Base-by-base conservation (phyloP, 352 stramenopile genomes). In the Albugo laibachii region DNA sequence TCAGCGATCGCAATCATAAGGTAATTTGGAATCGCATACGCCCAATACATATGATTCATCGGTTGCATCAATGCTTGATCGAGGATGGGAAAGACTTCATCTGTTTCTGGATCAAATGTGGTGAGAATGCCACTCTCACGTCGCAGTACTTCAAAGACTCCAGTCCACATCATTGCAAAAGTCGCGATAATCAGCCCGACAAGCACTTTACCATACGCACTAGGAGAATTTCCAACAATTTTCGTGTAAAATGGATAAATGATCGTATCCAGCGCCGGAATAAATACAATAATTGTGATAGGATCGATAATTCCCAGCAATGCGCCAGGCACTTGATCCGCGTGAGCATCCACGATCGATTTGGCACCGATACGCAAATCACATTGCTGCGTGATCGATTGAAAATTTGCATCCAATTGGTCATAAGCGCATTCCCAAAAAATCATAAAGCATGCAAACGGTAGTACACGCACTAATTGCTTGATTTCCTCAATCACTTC, bases 341-440 rank as follows among this genome's bases (percentile, higher is more conserved):
- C 20, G 16, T 58, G 53, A 36, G 75, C 57, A 2, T 57, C 43
- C 10, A 57, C 60, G 38, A 24, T 43, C 38, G 16, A 19, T 8
- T 43, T 43, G 38, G 38, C 20, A 43, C 16, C 20, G 5, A 87
- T 14, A 0, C 78, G 78, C 0, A 86, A 58, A 40, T 91, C 78
- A 27, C 71, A 86, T 54, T 91, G 78, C 57, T 91, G 78, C 8
- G 78, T 65, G 36, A 91, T 91, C 0, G 70, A 85, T 62, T 91
- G 78, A 48, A 91, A 91, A 41, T 91, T 91, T 27, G 78, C 78
- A 44, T 91, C 78, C 13, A 87, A 52, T 48, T 91, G 78, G 54
- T 87, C 78, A 59, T 85, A 91, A 14, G 75, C 73, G 38, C 74
- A 87, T 52, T 87, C 71, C 78, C 78, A 91, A 59, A 87, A 83